A percentile compares a stretch with the other conserved stretches of the same genome.
Evolutionary conservation across 2,329 filamentous ascomycete genomes (phyloP).

Genomic region (Monosporascus sp.): DNA sequence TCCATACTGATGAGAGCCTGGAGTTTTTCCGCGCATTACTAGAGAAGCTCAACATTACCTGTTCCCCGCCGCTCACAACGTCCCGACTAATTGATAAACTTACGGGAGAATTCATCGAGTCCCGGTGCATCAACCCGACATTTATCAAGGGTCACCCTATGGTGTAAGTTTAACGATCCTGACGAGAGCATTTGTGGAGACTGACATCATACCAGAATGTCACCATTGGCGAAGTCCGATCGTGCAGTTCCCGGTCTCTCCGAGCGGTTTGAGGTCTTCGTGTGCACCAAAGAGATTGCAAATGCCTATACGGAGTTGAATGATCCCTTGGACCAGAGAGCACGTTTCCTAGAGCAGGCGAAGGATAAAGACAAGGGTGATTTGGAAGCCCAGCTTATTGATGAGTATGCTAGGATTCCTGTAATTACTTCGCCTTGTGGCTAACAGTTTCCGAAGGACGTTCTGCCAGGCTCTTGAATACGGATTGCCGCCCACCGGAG

Average conservation of each 20-base stretch:
- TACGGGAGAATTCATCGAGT: conserved; percentile 90
- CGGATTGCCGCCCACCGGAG: conserved; percentile 86
- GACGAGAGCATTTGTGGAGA: conserved; percentile 63
- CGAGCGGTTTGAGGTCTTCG: conserved; percentile 96
- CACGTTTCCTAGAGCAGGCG: conserved; percentile 92
- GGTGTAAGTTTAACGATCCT: conserved; percentile 14
- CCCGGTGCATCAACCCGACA: conserved; percentile 87
- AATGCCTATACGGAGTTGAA: conserved; percentile 94
- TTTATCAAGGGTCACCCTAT: conserved; percentile 78
- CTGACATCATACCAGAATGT: conserved; percentile 51
- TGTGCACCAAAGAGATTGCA: conserved; percentile 93
- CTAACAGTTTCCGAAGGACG: conserved; percentile 38
- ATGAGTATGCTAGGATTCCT: conserved; percentile 47
- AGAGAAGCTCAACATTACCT: conserved; percentile 65
- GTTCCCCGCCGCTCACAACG: conserved; percentile 85
- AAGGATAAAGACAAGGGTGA: conserved; percentile 94
- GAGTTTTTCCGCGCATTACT: conserved; percentile 79
- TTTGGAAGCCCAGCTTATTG: conserved; percentile 91
- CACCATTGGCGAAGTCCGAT: conserved; percentile 92
- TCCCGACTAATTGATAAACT: conserved; percentile 95
- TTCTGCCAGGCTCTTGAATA: conserved; percentile 90
- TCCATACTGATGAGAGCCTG: conserved; percentile 86
- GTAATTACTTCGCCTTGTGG: too few species aligned
- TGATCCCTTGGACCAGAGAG: conserved; percentile 89
- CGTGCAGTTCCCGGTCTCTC: conserved; percentile 76